phyloP scores from a whole-genome alignment of 495 filamentous ascomycete species.

The Talaromyces stipitatus region DNA sequence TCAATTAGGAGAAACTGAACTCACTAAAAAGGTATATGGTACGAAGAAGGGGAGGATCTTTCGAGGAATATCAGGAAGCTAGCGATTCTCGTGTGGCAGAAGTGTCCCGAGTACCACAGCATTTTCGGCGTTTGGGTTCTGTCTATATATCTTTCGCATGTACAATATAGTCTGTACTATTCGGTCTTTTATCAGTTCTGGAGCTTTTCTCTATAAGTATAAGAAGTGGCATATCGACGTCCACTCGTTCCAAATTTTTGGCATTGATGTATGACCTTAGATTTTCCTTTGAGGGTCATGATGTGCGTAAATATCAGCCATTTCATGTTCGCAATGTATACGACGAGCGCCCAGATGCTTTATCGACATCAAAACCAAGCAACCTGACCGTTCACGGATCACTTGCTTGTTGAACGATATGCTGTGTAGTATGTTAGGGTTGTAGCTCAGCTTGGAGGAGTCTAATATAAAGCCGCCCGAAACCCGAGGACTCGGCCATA shows the following conservation, averaged over 20 bases:
- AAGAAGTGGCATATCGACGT: no score
- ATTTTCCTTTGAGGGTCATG: no score
- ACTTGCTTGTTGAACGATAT: no score
- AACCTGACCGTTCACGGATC: no score
- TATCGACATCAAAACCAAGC: no score
- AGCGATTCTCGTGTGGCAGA: not conserved
- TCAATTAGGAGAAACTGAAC: not conserved
- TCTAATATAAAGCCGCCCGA: not conserved
- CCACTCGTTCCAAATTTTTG: no score
- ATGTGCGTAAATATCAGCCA: no score
- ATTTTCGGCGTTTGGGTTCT: slow-evolving; percentile 3
- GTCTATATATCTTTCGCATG: not conserved
- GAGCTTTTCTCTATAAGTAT: no score
- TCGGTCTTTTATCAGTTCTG: not conserved
- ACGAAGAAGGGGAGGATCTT: not conserved
- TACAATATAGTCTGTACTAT: not conserved
- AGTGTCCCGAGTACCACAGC: not conserved
- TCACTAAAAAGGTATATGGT: not conserved
- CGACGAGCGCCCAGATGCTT: no score
- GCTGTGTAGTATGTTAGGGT: no score
- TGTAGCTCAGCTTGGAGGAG: not conserved
- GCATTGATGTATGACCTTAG: no score
- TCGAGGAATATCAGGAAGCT: not conserved
- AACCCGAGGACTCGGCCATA: not conserved
- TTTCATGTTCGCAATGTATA: no score